Evolutionary conservation across 768 basidiomycete species (phyloP).

Genomic region (Podaxis sp.): DNA sequence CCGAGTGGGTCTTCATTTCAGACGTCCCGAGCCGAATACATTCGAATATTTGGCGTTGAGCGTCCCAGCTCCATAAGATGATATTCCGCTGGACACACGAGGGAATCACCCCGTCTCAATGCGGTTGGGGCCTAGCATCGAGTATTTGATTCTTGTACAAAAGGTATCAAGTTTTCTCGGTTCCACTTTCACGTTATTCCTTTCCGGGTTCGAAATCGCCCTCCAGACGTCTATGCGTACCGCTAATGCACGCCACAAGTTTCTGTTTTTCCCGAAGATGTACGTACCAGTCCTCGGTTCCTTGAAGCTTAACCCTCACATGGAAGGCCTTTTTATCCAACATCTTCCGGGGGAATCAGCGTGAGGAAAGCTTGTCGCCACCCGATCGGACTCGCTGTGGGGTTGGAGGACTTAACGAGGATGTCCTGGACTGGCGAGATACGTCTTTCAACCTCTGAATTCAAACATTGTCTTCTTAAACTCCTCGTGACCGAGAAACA

Average conservation of each 20-base stretch:
- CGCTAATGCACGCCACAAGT: not conserved
- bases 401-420: not conserved
- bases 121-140: not conserved
- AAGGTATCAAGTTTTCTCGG: not conserved
- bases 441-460: not conserved
- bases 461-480: not conserved
- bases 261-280: not conserved
- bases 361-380: too few relatives aligned
- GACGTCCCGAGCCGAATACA: not conserved
- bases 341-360: too few relatives aligned
- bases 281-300: not conserved
- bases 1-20: too few relatives aligned
- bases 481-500: not conserved
- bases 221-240: not conserved
- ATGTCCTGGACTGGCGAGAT: not conserved
- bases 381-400: not conserved
- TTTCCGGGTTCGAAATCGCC: not conserved
- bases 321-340: too few relatives aligned
- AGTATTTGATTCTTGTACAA: not conserved
- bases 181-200: not conserved
- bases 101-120: not conserved
- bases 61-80: not conserved
- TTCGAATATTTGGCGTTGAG: not conserved
- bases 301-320: too few relatives aligned
- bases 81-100: not conserved